A percentile compares a stretch with the other conserved stretches of the same genome.
These are phyloP conservation scores for Elaeagnus macrophylla DNA, from an alignment of 306 rosid genomes.

Conservation along the genomic window DNA sequence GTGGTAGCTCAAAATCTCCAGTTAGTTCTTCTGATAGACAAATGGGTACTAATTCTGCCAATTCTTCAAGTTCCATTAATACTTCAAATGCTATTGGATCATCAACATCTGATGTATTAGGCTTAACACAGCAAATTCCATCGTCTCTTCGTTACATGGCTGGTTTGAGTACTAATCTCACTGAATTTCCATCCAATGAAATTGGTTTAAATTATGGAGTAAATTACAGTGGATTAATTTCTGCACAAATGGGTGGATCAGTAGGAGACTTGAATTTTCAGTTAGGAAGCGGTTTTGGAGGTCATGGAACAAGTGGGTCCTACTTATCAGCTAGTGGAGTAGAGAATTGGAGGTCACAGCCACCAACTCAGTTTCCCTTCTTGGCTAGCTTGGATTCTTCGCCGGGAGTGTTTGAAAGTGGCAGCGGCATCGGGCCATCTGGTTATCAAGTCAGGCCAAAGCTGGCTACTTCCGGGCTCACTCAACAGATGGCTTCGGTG, in stretches of 20 bases:
- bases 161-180: slow-evolving; percentile 32
- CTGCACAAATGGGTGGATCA: slow-evolving; percentile 38
- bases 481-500: slow-evolving; percentile 38
- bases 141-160: slow-evolving; percentile 39
- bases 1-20: slow-evolving; percentile 49
- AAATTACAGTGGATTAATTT: slow-evolving; percentile 23
- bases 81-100: slow-evolving; percentile 13
- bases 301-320: slow-evolving; percentile 19
- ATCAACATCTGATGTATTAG: slow-evolving; percentile 23
- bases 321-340: slow-evolving; percentile 9
- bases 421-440: slow-evolving; percentile 22
- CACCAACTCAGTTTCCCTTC: slow-evolving; percentile 53
- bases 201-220: slow-evolving; percentile 53
- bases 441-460: slow-evolving; percentile 20
- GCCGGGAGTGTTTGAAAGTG: slow-evolving; percentile 30
- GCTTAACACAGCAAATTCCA: slow-evolving; percentile 25
- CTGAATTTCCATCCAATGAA: slow-evolving; percentile 33
- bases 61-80: slow-evolving; percentile 29
- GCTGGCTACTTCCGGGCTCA: slow-evolving; percentile 25
- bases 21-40: slow-evolving; percentile 51
- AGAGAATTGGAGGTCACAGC: slow-evolving; percentile 48
- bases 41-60: slow-evolving; percentile 28
- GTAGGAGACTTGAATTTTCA: slow-evolving; percentile 52
- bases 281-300: slow-evolving; percentile 35
- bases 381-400: slow-evolving; percentile 42